Evolutionary conservation across 164 flowering plant genomes (phyloP), one percentile per base, ranked within the genome.

Genomic region (Pachysandra terminalis): DNA sequence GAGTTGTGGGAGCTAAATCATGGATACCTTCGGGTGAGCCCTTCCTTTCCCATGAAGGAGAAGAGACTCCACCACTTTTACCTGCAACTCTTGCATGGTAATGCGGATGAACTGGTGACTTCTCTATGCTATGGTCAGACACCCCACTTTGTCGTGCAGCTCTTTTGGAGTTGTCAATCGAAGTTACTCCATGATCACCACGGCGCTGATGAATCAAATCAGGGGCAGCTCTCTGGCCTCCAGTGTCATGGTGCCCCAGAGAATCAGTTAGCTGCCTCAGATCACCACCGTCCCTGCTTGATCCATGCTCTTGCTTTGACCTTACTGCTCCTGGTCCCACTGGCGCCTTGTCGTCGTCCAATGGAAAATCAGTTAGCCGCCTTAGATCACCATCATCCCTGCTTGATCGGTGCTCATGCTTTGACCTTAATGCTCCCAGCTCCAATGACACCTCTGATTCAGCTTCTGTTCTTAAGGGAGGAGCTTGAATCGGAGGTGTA

Each of bases 31-130:
- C 89, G 56, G 76, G 68, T 5, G 82, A 56, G 69, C 61, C 73
- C 63, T 75, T 86, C 57, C 76, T 80, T 61, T 82, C 85, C 84
- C 81, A 77, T 6, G 83, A 73, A 21, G 86, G 84, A 61, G 84
- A 82, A 67, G 79, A 63, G 8, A 75, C 69, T 17, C 66, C 81
- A 64, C 58, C 69, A 52, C 73, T 75, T 71, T 69, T 81, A 15
- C 75, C 79, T 62, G 75, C 75, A 71, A 51, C 32, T 67, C 73
- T 77, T 28, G 68, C 72, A 66, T 75, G 79, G 64, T 81, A 26
- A 27, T 72, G 78, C 23, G 78, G 82, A 61, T 81, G 83, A 2
- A 76, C 71, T 15, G 89, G 85, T 35, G 89, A 77, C 1, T 67
- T 79, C 3, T 83, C 88, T 32, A 73, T 57, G 66, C 82, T 83